Conservation (phyloP, 2,329 filamentous ascomycete species). For the Exophiala spinifera region DNA sequence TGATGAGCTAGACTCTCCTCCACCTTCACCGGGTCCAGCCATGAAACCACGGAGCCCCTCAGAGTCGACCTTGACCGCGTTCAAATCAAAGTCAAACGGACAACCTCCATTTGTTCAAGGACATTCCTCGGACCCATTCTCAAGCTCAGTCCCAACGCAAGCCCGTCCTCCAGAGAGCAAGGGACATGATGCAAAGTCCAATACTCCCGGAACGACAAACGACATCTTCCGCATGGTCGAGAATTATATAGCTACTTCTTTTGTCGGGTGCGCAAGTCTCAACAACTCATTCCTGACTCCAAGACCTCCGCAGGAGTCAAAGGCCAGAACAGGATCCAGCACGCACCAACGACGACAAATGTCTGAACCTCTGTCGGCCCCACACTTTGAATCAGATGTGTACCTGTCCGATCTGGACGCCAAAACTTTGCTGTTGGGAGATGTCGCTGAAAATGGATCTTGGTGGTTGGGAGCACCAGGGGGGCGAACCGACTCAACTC, state of each 20-base stretch:
- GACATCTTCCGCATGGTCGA: slow-evolving; percentile 71
- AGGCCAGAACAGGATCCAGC: slow-evolving; percentile 34
- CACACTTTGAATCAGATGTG: slow-evolving; percentile 34
- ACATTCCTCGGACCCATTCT: slow-evolving; percentile 16
- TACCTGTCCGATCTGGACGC: slow-evolving; percentile 65
- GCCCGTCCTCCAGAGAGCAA: slow-evolving; percentile 1
- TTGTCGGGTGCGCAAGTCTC: slow-evolving; percentile 67
- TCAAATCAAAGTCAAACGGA: not conserved
- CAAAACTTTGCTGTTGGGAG: slow-evolving; percentile 69
- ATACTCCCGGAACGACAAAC: not conserved
- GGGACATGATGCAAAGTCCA: not conserved
- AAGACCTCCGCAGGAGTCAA: slow-evolving; percentile 45
- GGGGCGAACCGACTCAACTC: slow-evolving; percentile 40
- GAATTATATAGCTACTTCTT: slow-evolving; percentile 69
- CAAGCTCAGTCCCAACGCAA: slow-evolving; percentile 5
- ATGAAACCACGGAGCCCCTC: slow-evolving; percentile 18
- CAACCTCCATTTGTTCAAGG: slow-evolving; percentile 11
- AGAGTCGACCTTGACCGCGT: slow-evolving; percentile 16
- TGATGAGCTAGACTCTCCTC: slow-evolving; percentile 19
- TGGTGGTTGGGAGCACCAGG: slow-evolving; percentile 67
- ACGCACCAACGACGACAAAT: slow-evolving; percentile 36
- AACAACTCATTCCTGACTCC: slow-evolving; percentile 70
- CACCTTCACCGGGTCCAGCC: slow-evolving; percentile 10
- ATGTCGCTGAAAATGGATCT: slow-evolving; percentile 74
- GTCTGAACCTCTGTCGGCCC: slow-evolving; percentile 26